Conservation (phyloP, 257 asterid species). For the Fraxinus anomala region DNA sequence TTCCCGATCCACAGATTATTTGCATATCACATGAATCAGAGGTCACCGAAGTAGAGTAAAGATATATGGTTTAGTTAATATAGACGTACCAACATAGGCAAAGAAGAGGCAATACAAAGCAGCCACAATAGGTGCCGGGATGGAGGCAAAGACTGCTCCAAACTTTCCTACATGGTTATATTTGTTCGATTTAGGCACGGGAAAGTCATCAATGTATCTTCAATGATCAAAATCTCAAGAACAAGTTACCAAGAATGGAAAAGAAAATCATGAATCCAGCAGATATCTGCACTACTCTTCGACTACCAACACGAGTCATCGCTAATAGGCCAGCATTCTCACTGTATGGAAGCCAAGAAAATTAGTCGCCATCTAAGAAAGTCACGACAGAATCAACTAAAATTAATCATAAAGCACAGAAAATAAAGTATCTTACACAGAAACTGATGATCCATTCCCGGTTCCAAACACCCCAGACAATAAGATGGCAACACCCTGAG, state of each 20-base stretch:
- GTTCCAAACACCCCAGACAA: slow-evolving; percentile 13
- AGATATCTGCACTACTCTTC: slow-evolving; percentile 63
- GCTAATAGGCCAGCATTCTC: slow-evolving; percentile 64
- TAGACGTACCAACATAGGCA: slow-evolving; percentile 49
- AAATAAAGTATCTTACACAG: background rate
- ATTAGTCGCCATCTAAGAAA: background rate
- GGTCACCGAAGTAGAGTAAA: background rate
- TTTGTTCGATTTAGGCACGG: background rate
- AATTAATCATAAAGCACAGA: background rate
- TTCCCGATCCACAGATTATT: background rate
- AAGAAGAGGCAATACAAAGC: slow-evolving; percentile 59
- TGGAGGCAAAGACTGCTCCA: slow-evolving; percentile 63
- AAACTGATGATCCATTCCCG: slow-evolving; percentile 9
- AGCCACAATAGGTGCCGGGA: slow-evolving; percentile 52
- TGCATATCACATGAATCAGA: background rate
- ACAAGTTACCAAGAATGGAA: slow-evolving; percentile 47
- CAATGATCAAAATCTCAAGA: background rate
- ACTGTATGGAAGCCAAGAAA: slow-evolving; percentile 33
- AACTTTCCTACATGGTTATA: slow-evolving; percentile 58
- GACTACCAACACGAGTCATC: slow-evolving; percentile 57
- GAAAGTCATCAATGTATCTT: background rate
- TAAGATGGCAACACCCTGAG: slow-evolving; percentile 8
- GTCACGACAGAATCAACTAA: background rate
- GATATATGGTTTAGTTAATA: background rate
- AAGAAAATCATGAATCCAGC: slow-evolving; percentile 65